A percentile compares a stretch with the other conserved stretches of the same genome.
Conservation (phyloP, 2,329 filamentous ascomycete genomes). For the Cryphonectria naterciae region DNA sequence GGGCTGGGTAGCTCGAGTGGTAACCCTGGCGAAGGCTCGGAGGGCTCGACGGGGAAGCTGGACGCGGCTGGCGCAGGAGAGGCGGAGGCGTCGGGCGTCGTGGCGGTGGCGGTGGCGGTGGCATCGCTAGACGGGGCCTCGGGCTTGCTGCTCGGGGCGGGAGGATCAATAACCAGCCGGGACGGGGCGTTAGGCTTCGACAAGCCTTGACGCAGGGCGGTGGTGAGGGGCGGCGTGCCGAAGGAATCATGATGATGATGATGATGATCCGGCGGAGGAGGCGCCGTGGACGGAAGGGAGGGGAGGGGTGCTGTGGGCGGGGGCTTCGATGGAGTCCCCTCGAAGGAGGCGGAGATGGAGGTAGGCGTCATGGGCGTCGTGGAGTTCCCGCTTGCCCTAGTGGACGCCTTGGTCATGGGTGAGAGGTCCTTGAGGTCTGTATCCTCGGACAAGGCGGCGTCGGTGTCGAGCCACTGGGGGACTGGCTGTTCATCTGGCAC, state of each 20-base stretch:
- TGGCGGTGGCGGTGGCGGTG: background rate
- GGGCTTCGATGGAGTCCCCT: background rate
- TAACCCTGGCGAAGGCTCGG: background rate
- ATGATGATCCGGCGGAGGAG: background rate
- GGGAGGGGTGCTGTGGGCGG: conserved; percentile 10
- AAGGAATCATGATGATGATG: background rate
- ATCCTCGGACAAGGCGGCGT: background rate
- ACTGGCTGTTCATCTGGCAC: background rate
- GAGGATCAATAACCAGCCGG: too few species aligned
- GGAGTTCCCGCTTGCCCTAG: background rate
- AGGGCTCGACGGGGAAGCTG: background rate
- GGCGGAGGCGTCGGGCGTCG: background rate
- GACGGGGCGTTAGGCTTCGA: background rate
- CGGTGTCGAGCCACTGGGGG: background rate
- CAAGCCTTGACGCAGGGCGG: background rate
- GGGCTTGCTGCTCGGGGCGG: conserved; percentile 1
- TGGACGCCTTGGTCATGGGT: background rate
- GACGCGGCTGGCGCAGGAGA: background rate
- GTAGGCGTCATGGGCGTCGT: conserved; percentile 11
- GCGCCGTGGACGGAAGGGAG: background rate
- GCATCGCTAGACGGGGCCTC: background rate
- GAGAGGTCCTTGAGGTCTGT: background rate
- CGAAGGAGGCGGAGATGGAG: conserved; percentile 10
- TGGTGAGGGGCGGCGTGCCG: background rate
- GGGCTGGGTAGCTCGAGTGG: background rate